phyloP scores from a whole-genome alignment of 2,329 filamentous ascomycete genomes.

The Cordyceps sp. region DNA sequence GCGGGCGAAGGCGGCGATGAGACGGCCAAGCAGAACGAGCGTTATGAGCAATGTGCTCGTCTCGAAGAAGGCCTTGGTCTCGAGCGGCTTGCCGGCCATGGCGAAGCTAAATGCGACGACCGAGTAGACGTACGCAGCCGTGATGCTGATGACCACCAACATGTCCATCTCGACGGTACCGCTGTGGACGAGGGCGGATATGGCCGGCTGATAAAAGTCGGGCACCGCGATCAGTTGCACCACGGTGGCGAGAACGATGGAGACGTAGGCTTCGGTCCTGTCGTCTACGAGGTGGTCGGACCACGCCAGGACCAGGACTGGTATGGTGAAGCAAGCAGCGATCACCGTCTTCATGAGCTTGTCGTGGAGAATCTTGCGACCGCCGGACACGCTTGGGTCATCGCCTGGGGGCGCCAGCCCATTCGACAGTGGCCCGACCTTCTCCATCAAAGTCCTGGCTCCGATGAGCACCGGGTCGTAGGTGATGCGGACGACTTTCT shows the following conservation, averaged over 20 bases:
- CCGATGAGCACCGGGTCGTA: constrained; percentile 18
- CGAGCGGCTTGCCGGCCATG: constrained; percentile 13
- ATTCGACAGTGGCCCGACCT: constrained; percentile 4
- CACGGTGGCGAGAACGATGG: constrained; percentile 27
- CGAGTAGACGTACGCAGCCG: constrained; percentile 33
- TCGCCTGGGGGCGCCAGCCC: constrained; percentile 15
- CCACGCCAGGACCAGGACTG: constrained; percentile 17
- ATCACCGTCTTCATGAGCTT: constrained; percentile 14
- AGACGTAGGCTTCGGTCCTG: constrained; percentile 11
- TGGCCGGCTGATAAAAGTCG: constrained; percentile 31
- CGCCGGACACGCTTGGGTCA: constrained; percentile 15
- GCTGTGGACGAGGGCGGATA: constrained; percentile 27
- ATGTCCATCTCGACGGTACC: constrained; percentile 37
- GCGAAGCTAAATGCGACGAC: constrained; percentile 20
- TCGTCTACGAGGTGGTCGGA: constrained; percentile 7
- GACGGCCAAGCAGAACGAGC: constrained; percentile 20
- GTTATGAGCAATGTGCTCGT: constrained; percentile 26
- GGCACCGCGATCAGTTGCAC: constrained; percentile 31
- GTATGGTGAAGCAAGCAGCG: constrained; percentile 15
- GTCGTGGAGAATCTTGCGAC: constrained; percentile 13
- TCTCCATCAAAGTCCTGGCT: constrained; percentile 11
- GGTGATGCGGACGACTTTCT: constrained; percentile 12
- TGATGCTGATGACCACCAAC: constrained; percentile 36
- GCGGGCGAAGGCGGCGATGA: constrained; percentile 19
- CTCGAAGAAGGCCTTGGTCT: constrained; percentile 18